A percentile compares a stretch with the other conserved stretches of the same genome.
These are phyloP conservation scores for Cytospora mali DNA, from an alignment of 2,329 filamentous ascomycete genomes.

Conservation along the genomic window DNA sequence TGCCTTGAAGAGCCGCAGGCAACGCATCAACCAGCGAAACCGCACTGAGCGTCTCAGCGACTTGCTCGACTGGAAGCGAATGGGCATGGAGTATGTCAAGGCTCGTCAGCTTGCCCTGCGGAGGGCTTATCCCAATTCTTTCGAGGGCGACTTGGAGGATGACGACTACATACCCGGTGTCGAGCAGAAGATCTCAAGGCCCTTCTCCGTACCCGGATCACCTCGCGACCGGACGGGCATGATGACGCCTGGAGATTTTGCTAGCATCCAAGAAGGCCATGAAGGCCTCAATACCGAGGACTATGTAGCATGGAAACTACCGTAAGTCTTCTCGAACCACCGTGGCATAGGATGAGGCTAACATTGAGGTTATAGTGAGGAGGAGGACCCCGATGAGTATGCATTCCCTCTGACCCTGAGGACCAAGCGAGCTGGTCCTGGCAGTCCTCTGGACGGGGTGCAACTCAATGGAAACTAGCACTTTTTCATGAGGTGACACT, in stretches of 20 bases:
- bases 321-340: slow-evolving; percentile 64
- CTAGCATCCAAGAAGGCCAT: slow-evolving; percentile 88
- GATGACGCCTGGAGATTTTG: slow-evolving; percentile 99
- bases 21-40: slow-evolving; percentile 98
- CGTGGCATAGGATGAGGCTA: background rate
- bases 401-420: slow-evolving; percentile 62
- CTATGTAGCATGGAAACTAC: slow-evolving; percentile 96
- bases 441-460: slow-evolving; percentile 46
- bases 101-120: slow-evolving; percentile 89
- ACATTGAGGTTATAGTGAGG: slow-evolving; percentile 62
- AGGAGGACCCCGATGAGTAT: slow-evolving; percentile 84
- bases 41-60: slow-evolving; percentile 94
- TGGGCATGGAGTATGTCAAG: slow-evolving; percentile 99
- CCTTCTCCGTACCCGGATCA: slow-evolving; percentile 91
- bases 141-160: slow-evolving; percentile 72
- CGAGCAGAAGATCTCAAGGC: slow-evolving; percentile 92
- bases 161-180: slow-evolving; percentile 90
- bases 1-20: slow-evolving; percentile 86
- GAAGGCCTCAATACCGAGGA: slow-evolving; percentile 95
- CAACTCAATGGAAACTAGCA: slow-evolving; percentile 45
- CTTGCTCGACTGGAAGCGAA: slow-evolving; percentile 96
- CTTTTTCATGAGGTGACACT: background rate
- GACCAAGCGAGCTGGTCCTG: slow-evolving; percentile 49
- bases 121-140: slow-evolving; percentile 87
- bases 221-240: slow-evolving; percentile 89